A percentile compares a stretch with the other conserved stretches of the same genome.
Conservation (phyloP, 306 rosid species). For the Rubus idaeus region DNA sequence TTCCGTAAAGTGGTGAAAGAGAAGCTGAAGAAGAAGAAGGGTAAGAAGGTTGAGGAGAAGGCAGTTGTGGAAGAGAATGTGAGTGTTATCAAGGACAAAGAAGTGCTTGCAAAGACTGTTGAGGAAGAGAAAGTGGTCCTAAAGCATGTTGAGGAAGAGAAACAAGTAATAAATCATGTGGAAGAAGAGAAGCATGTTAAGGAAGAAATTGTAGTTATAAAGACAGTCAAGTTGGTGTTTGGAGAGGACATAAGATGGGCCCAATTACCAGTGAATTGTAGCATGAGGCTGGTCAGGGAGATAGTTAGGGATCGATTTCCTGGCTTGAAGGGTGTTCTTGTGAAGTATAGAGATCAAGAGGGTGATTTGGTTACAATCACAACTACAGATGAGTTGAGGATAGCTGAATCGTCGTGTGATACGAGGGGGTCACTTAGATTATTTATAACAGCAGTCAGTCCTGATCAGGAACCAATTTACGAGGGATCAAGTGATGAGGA, state of each 20-base stretch:
- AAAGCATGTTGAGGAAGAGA: slow-evolving; percentile 36
- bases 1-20: slow-evolving; percentile 59
- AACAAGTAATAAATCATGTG: slow-evolving; percentile 15
- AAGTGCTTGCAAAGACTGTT: slow-evolving; percentile 31
- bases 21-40: slow-evolving; percentile 65
- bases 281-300: slow-evolving; percentile 61
- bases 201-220: slow-evolving; percentile 47
- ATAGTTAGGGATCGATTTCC: slow-evolving; percentile 67
- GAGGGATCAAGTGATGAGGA: slow-evolving; percentile 45
- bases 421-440: slow-evolving; percentile 59
- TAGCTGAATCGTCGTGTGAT: slow-evolving; percentile 57
- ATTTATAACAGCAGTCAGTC: slow-evolving; percentile 54
- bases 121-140: slow-evolving; percentile 40
- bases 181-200: slow-evolving; percentile 26
- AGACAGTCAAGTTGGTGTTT: slow-evolving; percentile 78
- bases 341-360: slow-evolving; percentile 78
- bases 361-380: slow-evolving; percentile 94
- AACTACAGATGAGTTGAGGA: slow-evolving; percentile 61
- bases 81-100: slow-evolving; percentile 40
- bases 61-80: slow-evolving; percentile 48
- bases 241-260: slow-evolving; percentile 96
- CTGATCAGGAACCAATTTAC: slow-evolving; percentile 60
- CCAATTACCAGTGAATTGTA: slow-evolving; percentile 67
- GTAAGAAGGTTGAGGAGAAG: slow-evolving; percentile 35
- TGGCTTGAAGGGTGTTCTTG: slow-evolving; percentile 75